phyloP scores from a whole-genome alignment of 768 basidiomycete genomes.

The Suillus plorans region DNA sequence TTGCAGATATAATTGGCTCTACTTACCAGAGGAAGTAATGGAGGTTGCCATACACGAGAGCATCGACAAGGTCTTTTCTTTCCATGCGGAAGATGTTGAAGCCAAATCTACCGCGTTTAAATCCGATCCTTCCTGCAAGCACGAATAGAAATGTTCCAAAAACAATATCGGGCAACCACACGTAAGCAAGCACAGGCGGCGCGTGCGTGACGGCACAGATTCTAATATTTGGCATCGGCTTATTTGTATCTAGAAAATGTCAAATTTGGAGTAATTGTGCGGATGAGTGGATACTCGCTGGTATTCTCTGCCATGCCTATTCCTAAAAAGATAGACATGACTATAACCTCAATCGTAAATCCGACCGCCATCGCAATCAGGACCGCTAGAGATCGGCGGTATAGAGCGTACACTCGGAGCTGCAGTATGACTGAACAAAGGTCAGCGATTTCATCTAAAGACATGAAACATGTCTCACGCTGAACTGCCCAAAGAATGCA shows the following conservation, averaged over 20 bases:
- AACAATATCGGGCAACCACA: constrained; percentile 1
- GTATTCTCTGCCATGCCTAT: background rate
- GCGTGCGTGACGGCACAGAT: background rate
- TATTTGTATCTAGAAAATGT: background rate
- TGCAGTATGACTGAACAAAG: background rate
- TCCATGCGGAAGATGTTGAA: constrained; percentile 1
- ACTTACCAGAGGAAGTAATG: constrained; percentile 2
- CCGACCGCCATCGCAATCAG: background rate
- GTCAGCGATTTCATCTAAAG: background rate
- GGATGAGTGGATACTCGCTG: background rate
- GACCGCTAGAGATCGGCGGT: background rate
- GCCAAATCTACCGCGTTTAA: background rate
- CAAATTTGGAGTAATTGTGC: background rate
- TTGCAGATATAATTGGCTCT: background rate
- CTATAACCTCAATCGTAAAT: background rate
- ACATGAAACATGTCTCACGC: background rate
- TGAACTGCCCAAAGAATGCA: constrained; percentile 4
- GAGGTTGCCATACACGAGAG: background rate
- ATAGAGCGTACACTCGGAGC: constrained; percentile 2
- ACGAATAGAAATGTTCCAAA: constrained; percentile 3
- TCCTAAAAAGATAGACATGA: background rate
- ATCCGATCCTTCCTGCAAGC: background rate
- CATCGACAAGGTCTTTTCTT: background rate
- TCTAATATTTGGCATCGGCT: background rate
- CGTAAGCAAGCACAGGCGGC: background rate